Conservation (phyloP, 768 basidiomycete species). For the Nidularia sp. region DNA sequence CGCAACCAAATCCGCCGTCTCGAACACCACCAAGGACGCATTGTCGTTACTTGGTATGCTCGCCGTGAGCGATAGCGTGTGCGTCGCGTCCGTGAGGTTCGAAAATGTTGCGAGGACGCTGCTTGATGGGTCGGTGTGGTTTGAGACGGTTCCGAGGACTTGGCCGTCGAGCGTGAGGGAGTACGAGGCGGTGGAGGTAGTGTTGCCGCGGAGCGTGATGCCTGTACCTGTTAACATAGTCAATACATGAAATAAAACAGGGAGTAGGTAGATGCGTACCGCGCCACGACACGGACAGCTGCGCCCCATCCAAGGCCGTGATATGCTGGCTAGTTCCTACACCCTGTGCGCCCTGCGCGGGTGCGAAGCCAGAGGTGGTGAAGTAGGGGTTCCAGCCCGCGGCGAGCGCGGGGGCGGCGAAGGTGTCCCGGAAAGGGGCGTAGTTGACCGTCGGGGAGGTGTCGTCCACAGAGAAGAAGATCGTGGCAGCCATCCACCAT, state of each 20-base stretch:
- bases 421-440: conserved; percentile 54
- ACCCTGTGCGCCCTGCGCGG: conserved; percentile 35
- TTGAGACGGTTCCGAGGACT: conserved; percentile 12
- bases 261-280: conserved; percentile 35
- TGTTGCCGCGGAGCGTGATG: conserved; percentile 55
- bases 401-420: conserved; percentile 40
- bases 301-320: conserved; percentile 57
- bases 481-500: conserved; percentile 19
- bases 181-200: conserved; percentile 35
- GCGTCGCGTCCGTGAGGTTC: conserved; percentile 41
- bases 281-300: conserved; percentile 53
- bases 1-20: conserved; percentile 47
- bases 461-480: conserved; percentile 54
- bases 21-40: conserved; percentile 48
- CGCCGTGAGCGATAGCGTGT: conserved; percentile 53
- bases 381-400: conserved; percentile 72
- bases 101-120: conserved; percentile 47
- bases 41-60: conserved; percentile 22
- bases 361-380: conserved; percentile 42
- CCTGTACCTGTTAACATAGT: conserved; percentile 47
- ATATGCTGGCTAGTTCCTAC: conserved; percentile 57
- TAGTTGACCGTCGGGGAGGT: conserved; percentile 63
- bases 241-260: too few species aligned
- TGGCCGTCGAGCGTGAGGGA: conserved; percentile 49
- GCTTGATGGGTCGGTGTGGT: conserved; percentile 18